A percentile compares a stretch with the other conserved stretches of the same genome.
Conservation (phyloP, 345 rosid genomes). For the Iberis pinnata region DNA sequence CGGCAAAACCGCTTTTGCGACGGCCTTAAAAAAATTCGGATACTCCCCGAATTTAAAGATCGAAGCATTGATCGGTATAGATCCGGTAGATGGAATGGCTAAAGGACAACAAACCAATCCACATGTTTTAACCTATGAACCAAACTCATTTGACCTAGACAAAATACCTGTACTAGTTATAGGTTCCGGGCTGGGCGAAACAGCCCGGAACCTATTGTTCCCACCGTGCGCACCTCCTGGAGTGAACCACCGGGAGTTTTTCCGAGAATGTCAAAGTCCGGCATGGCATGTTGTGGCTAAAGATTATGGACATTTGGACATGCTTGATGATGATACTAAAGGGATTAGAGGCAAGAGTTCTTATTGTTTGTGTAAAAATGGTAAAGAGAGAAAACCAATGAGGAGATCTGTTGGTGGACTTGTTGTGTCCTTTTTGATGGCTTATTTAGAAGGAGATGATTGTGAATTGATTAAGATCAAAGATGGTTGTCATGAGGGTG, state of each 20-base stretch:
- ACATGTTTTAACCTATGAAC: constrained; percentile 55
- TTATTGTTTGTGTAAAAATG: constrained; percentile 69
- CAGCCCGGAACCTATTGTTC: constrained; percentile 38
- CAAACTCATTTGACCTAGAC: constrained; percentile 59
- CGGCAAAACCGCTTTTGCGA: constrained; percentile 72
- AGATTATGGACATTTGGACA: constrained; percentile 73
- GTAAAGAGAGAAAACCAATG: constrained; percentile 65
- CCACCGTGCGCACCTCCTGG: constrained; percentile 81
- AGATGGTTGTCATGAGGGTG: constrained; percentile 37
- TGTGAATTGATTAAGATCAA: constrained; percentile 43
- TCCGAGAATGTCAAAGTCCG: constrained; percentile 52
- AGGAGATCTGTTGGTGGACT: constrained; percentile 66
- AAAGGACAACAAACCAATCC: constrained; percentile 70
- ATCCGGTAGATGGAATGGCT: constrained; percentile 76
- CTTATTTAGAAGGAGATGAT: constrained; percentile 47
- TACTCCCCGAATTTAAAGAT: constrained; percentile 35
- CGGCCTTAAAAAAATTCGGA: constrained; percentile 42
- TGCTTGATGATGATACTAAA: constrained; percentile 71
- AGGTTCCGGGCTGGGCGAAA: constrained; percentile 72
- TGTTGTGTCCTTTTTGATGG: constrained; percentile 60
- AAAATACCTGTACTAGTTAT: constrained; percentile 50
- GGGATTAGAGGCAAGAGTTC: constrained; percentile 53
- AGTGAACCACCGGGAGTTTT: constrained; percentile 66
- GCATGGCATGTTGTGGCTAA: constrained; percentile 64
- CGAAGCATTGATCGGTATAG: constrained; percentile 66